Evolutionary conservation across 2,329 filamentous ascomycete genomes (phyloP).

Genomic region (Hypoxylon sp.): DNA sequence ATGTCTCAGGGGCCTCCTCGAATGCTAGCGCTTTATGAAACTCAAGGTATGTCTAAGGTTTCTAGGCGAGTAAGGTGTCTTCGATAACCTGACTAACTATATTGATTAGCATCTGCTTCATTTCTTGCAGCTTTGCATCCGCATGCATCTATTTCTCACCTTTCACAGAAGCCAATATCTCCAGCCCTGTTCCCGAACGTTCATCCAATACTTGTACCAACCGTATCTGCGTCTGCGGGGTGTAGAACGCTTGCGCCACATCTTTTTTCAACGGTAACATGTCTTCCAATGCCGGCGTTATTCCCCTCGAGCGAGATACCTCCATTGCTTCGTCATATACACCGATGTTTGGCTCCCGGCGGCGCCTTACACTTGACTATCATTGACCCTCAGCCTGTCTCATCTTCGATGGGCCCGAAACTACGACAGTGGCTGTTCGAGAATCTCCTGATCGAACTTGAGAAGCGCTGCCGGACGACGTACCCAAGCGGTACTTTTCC

Average conservation of each 20-base stretch:
- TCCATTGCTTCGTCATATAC: constrained; percentile 62
- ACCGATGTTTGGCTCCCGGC: constrained; percentile 62
- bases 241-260: constrained; percentile 50
- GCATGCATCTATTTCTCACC: constrained; percentile 54
- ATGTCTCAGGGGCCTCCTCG: constrained; percentile 47
- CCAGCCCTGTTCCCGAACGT: constrained; percentile 52
- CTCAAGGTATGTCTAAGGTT: constrained; percentile 55
- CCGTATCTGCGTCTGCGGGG: constrained; percentile 45
- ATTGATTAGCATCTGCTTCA: constrained; percentile 55
- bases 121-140: constrained; percentile 58
- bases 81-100: constrained; percentile 44
- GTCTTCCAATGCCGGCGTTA: constrained; percentile 64
- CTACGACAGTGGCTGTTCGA: constrained; percentile 70
- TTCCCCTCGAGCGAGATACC: constrained; percentile 66
- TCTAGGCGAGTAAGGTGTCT: constrained; percentile 15
- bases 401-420: constrained; percentile 63
- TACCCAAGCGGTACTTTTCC: constrained; percentile 67
- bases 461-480: constrained; percentile 65
- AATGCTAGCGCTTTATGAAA: constrained; percentile 61
- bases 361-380: constrained; percentile 67
- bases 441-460: constrained; percentile 66
- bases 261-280: constrained; percentile 60
- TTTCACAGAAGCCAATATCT: constrained; percentile 55
- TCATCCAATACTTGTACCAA: constrained; percentile 44
- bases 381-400: constrained; percentile 68